phyloP scores from a whole-genome alignment of 108 stramenopile species.

The Thalassiosira profunda region DNA sequence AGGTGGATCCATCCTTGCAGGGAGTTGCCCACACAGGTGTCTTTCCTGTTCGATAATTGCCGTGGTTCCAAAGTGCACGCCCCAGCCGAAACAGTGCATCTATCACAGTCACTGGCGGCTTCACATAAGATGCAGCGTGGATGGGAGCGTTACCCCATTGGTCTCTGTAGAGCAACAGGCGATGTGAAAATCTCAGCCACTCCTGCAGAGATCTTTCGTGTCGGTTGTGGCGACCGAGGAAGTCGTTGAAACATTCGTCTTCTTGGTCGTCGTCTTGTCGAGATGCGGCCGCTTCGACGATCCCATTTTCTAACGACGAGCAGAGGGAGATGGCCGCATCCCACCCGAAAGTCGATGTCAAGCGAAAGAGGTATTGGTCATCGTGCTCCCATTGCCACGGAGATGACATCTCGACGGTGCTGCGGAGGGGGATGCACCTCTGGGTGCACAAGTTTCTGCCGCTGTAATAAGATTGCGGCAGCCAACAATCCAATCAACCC shows the following conservation, averaged over 20 bases:
- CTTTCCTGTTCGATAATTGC: not conserved
- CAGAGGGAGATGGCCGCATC: conserved; percentile 30
- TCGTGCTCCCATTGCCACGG: no score
- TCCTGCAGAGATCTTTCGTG: not conserved
- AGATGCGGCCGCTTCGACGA: conserved; percentile 4
- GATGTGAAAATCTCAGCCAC: not conserved
- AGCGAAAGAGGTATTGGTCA: conserved; percentile 40
- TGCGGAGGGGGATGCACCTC: no score
- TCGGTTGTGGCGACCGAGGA: not conserved
- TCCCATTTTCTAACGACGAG: not conserved
- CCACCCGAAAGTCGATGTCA: conserved; percentile 40
- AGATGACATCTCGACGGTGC: no score
- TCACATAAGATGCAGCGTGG: conserved; percentile 33
- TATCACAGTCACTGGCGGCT: conserved; percentile 21
- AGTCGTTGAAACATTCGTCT: conserved; percentile 21
- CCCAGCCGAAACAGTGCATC: conserved; percentile 22
- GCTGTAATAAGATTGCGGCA: no score
- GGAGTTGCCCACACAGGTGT: conserved; percentile 22
- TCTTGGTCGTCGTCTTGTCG: not conserved
- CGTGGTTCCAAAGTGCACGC: conserved; percentile 10
- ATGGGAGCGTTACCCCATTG: conserved; percentile 44
- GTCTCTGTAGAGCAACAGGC: conserved; percentile 24
- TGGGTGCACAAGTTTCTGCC: no score
- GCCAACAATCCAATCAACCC: no score
- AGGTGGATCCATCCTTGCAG: conserved; percentile 29